phyloP scores from a whole-genome alignment of 1,139 yeast genomes.

The Candida gigantensis region DNA sequence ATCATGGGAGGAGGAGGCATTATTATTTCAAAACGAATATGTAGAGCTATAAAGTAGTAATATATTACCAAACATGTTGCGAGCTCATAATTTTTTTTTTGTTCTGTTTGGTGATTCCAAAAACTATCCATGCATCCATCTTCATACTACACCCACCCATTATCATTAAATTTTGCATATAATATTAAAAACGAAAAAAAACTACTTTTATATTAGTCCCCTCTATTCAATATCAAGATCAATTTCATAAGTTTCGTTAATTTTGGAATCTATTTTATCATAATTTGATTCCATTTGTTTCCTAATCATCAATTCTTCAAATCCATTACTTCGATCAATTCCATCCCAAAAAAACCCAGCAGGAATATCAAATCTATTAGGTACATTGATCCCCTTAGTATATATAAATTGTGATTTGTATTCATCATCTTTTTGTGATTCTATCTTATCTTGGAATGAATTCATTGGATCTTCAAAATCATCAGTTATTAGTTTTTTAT shows the following conservation, averaged over 20 bases:
- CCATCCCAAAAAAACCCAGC: slow-evolving; percentile 96
- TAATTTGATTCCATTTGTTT: slow-evolving; percentile 48
- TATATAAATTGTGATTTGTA: slow-evolving; percentile 22
- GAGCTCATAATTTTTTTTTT: too few relatives aligned
- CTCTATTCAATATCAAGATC: slow-evolving; percentile 20
- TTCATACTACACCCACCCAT: too few relatives aligned
- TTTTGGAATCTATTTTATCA: slow-evolving; percentile 17
- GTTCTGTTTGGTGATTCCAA: too few relatives aligned
- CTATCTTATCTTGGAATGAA: slow-evolving; percentile 29
- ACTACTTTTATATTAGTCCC: background rate
- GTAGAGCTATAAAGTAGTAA: too few relatives aligned
- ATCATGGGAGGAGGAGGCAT: slow-evolving; percentile 13
- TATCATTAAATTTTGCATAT: too few relatives aligned
- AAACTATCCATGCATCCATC: too few relatives aligned
- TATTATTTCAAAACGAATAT: background rate
- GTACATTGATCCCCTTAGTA: slow-evolving; percentile 55
- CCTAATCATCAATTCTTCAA: slow-evolving; percentile 65
- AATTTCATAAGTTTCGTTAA: slow-evolving; percentile 28
- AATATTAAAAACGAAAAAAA: too few relatives aligned
- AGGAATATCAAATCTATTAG: slow-evolving; percentile 70
- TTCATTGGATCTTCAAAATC: slow-evolving; percentile 71
- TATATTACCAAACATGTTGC: too few relatives aligned
- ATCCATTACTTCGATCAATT: slow-evolving; percentile 88
- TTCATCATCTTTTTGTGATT: slow-evolving; percentile 42
- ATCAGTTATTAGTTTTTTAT: slow-evolving; percentile 14